Conservation (phyloP, 176 grass and related monocot species). For the Cymbopogon citratus region DNA sequence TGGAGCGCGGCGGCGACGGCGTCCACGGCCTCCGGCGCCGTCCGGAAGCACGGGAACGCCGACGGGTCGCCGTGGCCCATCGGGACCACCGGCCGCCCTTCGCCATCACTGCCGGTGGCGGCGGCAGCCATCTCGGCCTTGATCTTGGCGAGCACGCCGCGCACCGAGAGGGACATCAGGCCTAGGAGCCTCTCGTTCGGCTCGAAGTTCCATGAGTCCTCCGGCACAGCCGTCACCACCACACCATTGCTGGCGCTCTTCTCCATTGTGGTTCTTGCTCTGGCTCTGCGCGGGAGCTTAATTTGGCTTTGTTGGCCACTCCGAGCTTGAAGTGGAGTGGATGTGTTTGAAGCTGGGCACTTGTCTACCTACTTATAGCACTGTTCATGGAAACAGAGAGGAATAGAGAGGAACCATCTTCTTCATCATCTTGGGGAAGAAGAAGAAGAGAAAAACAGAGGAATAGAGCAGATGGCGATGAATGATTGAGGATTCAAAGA, state of each 20-base stretch:
- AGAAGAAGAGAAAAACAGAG: too few relatives aligned
- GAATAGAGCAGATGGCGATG: too few relatives aligned
- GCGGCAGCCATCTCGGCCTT: slow-evolving; percentile 25
- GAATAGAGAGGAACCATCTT: neutral
- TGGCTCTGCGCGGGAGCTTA: too few relatives aligned
- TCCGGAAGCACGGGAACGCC: slow-evolving; percentile 45
- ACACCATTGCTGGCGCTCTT: neutral
- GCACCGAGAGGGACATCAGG: slow-evolving; percentile 27
- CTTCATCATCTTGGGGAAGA: neutral
- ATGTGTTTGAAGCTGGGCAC: neutral
- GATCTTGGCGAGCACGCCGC: slow-evolving; percentile 31
- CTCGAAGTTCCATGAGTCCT: slow-evolving; percentile 39
- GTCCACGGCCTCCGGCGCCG: slow-evolving; percentile 41
- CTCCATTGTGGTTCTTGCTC: too few relatives aligned
- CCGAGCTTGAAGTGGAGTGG: neutral
- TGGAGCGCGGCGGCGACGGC: slow-evolving; percentile 39
- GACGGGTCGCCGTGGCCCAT: slow-evolving; percentile 57
- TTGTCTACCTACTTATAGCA: neutral
- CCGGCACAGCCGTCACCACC: too few relatives aligned
- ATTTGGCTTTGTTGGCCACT: too few relatives aligned
- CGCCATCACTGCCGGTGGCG: too few relatives aligned
- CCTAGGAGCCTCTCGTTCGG: neutral
- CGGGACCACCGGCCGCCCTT: slow-evolving; percentile 30
- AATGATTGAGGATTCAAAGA: neutral
- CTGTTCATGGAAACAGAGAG: neutral